phyloP scores from a whole-genome alignment of 176 grass and related monocot genomes.

The Oryza australiensis region DNA sequence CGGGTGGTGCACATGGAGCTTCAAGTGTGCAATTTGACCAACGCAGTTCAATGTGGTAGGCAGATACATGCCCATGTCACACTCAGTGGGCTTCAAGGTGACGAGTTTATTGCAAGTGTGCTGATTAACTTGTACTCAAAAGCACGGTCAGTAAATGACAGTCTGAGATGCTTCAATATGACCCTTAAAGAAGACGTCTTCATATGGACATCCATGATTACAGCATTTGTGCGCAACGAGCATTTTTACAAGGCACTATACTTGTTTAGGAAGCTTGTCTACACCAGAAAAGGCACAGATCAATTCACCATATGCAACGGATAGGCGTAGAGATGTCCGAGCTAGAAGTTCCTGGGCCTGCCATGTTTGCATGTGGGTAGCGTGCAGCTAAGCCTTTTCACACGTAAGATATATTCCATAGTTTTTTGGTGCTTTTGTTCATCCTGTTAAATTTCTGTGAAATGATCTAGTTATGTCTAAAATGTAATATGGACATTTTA shows the following conservation, averaged over 20 bases:
- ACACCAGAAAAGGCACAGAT: slow-evolving; percentile 40
- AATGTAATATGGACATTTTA: neutral
- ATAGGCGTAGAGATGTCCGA: neutral
- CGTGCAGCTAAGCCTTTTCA: slow-evolving; percentile 17
- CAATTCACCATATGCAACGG: slow-evolving; percentile 40
- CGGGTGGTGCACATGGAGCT: slow-evolving; percentile 59
- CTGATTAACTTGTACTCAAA: slow-evolving; percentile 67
- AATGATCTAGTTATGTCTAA: neutral
- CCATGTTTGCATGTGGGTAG: slow-evolving; percentile 30
- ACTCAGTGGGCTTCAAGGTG: slow-evolving; percentile 55
- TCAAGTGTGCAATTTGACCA: slow-evolving; percentile 63
- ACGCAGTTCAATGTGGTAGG: slow-evolving; percentile 52
- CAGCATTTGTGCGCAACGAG: slow-evolving; percentile 43
- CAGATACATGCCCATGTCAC: slow-evolving; percentile 74
- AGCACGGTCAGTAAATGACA: slow-evolving; percentile 40
- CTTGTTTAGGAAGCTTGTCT: slow-evolving; percentile 59
- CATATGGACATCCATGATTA: slow-evolving; percentile 76
- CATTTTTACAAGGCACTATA: slow-evolving; percentile 54
- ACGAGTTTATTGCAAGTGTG: slow-evolving; percentile 60
- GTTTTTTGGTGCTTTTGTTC: slow-evolving; percentile 28
- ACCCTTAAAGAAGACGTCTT: slow-evolving; percentile 47
- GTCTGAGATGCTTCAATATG: slow-evolving; percentile 67
- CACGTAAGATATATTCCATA: neutral
- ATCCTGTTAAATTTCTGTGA: slow-evolving; percentile 6
- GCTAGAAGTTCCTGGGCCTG: slow-evolving; percentile 12